A percentile compares a stretch with the other conserved stretches of the same genome.
Conservation (phyloP, 2,329 filamentous ascomycete species). For the Penicillium nordicum region DNA sequence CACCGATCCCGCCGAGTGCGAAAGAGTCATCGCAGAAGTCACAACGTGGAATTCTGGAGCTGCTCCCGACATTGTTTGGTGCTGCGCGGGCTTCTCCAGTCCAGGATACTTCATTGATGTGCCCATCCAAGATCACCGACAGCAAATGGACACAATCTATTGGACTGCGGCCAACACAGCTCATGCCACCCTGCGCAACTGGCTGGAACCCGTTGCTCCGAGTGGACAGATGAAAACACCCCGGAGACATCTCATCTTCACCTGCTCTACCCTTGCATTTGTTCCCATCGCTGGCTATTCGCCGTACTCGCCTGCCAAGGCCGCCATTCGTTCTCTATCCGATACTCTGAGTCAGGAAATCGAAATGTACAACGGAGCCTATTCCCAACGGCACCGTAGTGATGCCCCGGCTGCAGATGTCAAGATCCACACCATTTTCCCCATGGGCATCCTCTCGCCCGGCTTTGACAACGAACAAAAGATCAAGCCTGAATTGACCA, state of each 20-base stretch:
- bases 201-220: constrained; percentile 54
- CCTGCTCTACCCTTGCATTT: constrained; percentile 71
- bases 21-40: constrained; percentile 66
- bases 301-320: constrained; percentile 80
- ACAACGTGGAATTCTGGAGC: constrained; percentile 72
- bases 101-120: constrained; percentile 77
- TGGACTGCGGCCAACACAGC: constrained; percentile 83
- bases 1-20: constrained; percentile 65
- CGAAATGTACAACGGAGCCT: constrained; percentile 72
- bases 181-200: constrained; percentile 71
- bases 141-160: constrained; percentile 91
- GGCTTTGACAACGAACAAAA: constrained; percentile 72
- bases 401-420: constrained; percentile 60
- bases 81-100: constrained; percentile 70
- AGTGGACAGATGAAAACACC: constrained; percentile 33
- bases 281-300: constrained; percentile 77
- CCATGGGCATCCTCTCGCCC: constrained; percentile 75
- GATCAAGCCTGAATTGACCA: constrained; percentile 76
- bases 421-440: constrained; percentile 76
- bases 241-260: constrained; percentile 78
- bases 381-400: constrained; percentile 37
- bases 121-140: constrained; percentile 61
- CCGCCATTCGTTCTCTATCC: constrained; percentile 75
- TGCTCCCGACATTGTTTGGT: constrained; percentile 85
- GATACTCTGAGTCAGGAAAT: constrained; percentile 83